These are phyloP conservation scores for Cubamyces sp. DNA, from an alignment of 768 basidiomycete species.

Conservation along the genomic window DNA sequence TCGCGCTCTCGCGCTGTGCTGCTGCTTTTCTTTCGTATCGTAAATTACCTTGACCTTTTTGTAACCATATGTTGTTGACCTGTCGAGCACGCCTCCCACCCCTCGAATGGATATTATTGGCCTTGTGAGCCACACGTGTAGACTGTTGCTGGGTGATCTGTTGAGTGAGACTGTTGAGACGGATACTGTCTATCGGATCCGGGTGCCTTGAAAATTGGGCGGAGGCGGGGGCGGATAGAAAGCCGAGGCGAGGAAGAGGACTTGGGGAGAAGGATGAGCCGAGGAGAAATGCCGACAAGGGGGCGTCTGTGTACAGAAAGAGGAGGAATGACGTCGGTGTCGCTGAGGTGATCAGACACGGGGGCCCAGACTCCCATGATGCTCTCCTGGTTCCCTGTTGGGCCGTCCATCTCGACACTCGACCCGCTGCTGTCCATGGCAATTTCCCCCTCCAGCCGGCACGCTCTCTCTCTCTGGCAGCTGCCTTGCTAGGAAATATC, in stretches of 20 bases:
- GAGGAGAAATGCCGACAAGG: not conserved
- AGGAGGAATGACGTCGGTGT: constrained; percentile 19
- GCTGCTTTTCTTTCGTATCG: constrained; percentile 18
- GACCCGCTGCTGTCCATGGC: not conserved
- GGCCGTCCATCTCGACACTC: not conserved
- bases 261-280: not conserved
- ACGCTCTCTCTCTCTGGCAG: not conserved
- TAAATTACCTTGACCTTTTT: constrained; percentile 21
- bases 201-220: constrained; percentile 8
- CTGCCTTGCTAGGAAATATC: constrained; percentile 11
- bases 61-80: constrained; percentile 23
- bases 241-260: not conserved
- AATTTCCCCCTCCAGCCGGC: not conserved
- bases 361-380: not conserved
- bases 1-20: constrained; percentile 19
- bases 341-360: constrained; percentile 10
- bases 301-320: not conserved
- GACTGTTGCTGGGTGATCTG: no score
- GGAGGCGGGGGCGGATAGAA: not conserved
- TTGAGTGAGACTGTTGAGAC: not conserved
- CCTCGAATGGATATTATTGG: constrained; percentile 24
- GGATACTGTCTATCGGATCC: not conserved
- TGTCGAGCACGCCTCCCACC: constrained; percentile 12
- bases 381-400: not conserved
- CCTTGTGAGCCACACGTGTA: not conserved